Conservation (phyloP, 306 rosid species). For the Cicer bijugum region DNA sequence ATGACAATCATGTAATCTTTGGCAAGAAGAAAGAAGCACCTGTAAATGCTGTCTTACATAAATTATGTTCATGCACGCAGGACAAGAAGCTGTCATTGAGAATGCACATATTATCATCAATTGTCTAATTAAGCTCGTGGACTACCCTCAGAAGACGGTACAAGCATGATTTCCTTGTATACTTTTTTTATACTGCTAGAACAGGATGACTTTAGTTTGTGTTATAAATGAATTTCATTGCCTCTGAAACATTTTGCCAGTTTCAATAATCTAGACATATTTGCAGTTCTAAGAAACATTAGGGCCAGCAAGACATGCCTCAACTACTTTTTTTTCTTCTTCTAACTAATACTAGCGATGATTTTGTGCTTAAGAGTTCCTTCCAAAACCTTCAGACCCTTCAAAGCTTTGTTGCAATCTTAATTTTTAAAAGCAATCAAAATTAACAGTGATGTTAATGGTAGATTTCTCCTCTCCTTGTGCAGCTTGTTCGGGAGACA, state of each 20-base stretch:
- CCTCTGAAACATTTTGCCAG: neutral
- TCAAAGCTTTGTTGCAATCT: slow-evolving; percentile 1
- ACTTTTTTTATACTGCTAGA: slow-evolving; percentile 37
- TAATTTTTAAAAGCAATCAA: slow-evolving; percentile 19
- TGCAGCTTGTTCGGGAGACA: slow-evolving; percentile 95
- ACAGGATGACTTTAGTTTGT: slow-evolving; percentile 32
- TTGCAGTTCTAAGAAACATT: slow-evolving; percentile 12
- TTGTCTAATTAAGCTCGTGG: slow-evolving; percentile 64
- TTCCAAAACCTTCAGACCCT: slow-evolving; percentile 24
- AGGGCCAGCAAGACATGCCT: neutral
- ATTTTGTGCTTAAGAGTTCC: neutral
- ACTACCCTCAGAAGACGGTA: slow-evolving; percentile 87
- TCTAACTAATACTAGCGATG: slow-evolving; percentile 26
- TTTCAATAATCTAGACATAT: slow-evolving; percentile 26
- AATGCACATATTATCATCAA: slow-evolving; percentile 67
- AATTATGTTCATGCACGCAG: slow-evolving; percentile 56
- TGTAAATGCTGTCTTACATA: slow-evolving; percentile 36
- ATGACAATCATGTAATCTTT: slow-evolving; percentile 28
- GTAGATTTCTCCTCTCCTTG: slow-evolving; percentile 29
- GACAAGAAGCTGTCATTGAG: slow-evolving; percentile 70
- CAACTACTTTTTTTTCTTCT: slow-evolving; percentile 21
- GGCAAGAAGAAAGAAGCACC: slow-evolving; percentile 6
- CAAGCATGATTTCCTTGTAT: slow-evolving; percentile 26
- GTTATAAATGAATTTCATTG: slow-evolving; percentile 31
- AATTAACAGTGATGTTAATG: slow-evolving; percentile 32